Base-by-base conservation (phyloP, 176 grass and related monocot genomes). In the Aegilops bicornis region DNA sequence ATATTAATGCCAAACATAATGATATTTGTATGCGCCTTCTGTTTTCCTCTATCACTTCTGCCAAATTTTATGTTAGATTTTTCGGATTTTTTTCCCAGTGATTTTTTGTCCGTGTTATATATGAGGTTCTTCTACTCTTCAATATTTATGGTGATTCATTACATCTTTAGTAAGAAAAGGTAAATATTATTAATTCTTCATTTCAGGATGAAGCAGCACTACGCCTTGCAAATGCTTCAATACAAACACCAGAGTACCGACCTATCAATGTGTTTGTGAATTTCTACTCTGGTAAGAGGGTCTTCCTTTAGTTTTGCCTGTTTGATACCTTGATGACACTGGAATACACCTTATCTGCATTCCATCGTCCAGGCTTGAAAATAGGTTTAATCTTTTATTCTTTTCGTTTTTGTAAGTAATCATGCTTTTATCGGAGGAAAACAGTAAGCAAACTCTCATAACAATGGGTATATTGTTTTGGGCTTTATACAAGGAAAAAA, bases 231-330 rank as follows among this genome's bases (percentile, higher is more conserved):
- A 89, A 94, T 64, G 83, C 87, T 88, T 91, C 91, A 59, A 87
- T 94, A 86, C 89, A 91, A 86, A 92, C 70, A 82, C 78, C 93
- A 4, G 96, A 98, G 70, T 98, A 95, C 64, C 86, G 93, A 40
- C 87, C 90, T 54, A 95, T 96, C 83, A 98, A 94, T 43, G 82
- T 98, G 31, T 96, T 96, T 87, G 96, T 98, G 22, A 91, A 98
- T 81, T 98, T 98, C 35, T 98, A 94, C 81, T 98, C 96, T 80
- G 84, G 93, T 96, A 89, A 81, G 25, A 15, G 1, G 12, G 39
- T 23, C 68, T 86, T 72, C 13, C 11, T 72, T 35, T 78, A 19
- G 36, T 60, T 10, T 5, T 16, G 19, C 35, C 27, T 17, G 17
- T 80, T 88, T 17, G 30, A 19, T 5, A 86, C 76, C 43, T 85